Percentiles rank a stretch among this genome's conserved stretches.
Conservation (phyloP, 345 rosid genomes). For the Passiflora organensis region DNA sequence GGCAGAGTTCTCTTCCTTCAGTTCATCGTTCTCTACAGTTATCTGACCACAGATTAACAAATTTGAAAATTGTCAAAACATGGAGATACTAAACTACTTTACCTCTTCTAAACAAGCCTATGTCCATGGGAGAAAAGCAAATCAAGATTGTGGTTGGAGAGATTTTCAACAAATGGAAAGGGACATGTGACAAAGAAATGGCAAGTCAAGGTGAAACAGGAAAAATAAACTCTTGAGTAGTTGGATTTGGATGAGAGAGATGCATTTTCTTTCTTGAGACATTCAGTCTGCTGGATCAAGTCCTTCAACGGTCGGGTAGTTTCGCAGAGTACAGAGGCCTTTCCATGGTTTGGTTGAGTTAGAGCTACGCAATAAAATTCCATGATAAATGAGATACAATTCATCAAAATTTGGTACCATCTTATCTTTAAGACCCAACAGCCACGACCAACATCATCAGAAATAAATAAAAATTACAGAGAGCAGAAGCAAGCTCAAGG, state of each 20-base stretch:
- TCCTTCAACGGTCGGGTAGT: slow-evolving; percentile 73
- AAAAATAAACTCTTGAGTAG: slow-evolving; percentile 43
- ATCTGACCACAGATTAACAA: slow-evolving; percentile 41
- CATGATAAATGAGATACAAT: background rate
- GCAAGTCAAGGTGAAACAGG: background rate
- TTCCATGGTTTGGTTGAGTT: slow-evolving; percentile 64
- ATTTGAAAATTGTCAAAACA: background rate
- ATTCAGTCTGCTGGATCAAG: slow-evolving; percentile 57
- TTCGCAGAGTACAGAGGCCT: slow-evolving; percentile 69
- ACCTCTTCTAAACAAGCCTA: too few species aligned
- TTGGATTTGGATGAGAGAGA: slow-evolving; percentile 68
- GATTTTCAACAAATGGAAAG: too few species aligned
- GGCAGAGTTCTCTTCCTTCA: slow-evolving; percentile 68
- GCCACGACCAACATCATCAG: background rate
- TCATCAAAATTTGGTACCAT: background rate
- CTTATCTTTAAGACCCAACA: background rate
- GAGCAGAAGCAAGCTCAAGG: slow-evolving; percentile 59
- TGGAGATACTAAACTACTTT: too few species aligned
- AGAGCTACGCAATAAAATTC: slow-evolving; percentile 37
- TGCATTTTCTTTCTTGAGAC: slow-evolving; percentile 62
- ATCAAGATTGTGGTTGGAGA: background rate
- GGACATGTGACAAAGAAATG: too few species aligned
- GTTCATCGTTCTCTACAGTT: slow-evolving; percentile 68
- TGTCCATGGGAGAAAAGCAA: too few species aligned
- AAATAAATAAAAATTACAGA: slow-evolving; percentile 44